phyloP scores from a whole-genome alignment of 495 filamentous ascomycete genomes.

The Aspergillus kassunensis region DNA sequence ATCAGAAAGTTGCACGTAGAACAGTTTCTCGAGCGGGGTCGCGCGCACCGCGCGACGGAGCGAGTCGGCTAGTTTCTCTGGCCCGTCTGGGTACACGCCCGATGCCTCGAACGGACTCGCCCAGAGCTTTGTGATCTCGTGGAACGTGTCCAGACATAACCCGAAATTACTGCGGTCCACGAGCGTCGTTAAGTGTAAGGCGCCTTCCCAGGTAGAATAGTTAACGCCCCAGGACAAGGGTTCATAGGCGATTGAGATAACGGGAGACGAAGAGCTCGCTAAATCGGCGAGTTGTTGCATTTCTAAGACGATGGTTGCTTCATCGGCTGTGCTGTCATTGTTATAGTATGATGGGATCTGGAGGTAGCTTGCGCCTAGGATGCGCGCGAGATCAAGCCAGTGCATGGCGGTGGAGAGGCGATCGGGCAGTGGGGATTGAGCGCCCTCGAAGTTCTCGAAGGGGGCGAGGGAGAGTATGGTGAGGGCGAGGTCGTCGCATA shows the following conservation, averaged over 20 bases:
- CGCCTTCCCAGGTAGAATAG: slow-evolving; percentile 62
- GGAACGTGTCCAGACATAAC: slow-evolving; percentile 70
- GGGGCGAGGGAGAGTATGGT: slow-evolving; percentile 64
- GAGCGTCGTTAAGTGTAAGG: slow-evolving; percentile 52
- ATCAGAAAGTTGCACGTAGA: slow-evolving; percentile 72
- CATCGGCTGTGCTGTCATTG: slow-evolving; percentile 46
- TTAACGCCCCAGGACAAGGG: slow-evolving; percentile 64
- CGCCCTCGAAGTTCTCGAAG: slow-evolving; percentile 71
- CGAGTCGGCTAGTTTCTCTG: slow-evolving; percentile 47
- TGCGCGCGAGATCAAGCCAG: slow-evolving; percentile 62
- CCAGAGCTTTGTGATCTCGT: slow-evolving; percentile 63
- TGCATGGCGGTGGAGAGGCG: slow-evolving; percentile 57
- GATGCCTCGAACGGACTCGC: slow-evolving; percentile 52
- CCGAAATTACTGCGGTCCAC: slow-evolving; percentile 67
- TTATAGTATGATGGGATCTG: slow-evolving; percentile 65
- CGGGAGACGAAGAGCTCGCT: slow-evolving; percentile 47
- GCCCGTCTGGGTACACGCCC: slow-evolving; percentile 51
- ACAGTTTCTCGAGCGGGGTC: slow-evolving; percentile 61
- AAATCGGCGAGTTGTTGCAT: slow-evolving; percentile 56
- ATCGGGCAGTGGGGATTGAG: slow-evolving; percentile 42
- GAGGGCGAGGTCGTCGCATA: slow-evolving; percentile 51
- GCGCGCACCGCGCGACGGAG: slow-evolving; percentile 48
- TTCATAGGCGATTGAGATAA: slow-evolving; percentile 63
- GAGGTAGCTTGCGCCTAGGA: slow-evolving; percentile 58
- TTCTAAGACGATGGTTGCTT: slow-evolving; percentile 56